Evolutionary conservation across 768 basidiomycete species (phyloP), one percentile per base, ranked within the genome.

Genomic region (Podaxis sp.): DNA sequence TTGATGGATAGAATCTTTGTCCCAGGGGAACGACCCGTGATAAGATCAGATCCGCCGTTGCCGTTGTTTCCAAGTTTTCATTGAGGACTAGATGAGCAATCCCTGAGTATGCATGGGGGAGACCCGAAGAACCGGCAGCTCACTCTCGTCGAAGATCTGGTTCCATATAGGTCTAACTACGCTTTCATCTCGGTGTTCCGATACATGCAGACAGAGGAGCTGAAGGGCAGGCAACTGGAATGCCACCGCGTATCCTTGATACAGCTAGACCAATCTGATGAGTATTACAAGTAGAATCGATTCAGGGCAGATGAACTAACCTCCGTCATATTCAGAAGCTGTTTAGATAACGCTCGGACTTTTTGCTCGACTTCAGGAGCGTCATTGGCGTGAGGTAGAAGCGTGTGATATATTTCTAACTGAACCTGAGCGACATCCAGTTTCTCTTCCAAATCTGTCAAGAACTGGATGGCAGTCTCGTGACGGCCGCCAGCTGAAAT

Each of bases 361-460:
- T 84, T 82, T 59, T 83, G 81, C 42, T 87, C 84, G 57, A 85
- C 82, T 64, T 84, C 86, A 1, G 79, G 82, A 11, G 82, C 82
- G 61, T 89, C 84, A 62, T 81, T 76, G 28, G 83, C 74, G 62
- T 86, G 87, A 16, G 87, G 84, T 5, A 78, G 70, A 14, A 93
- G 78, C 10, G 78, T 76, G 64, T 90, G 83, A 67, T 86, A 91
- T 50, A 97, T 82, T 72, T 98, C 96, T n/a, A 95, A 76, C 69
- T 99, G 97, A 7, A 98, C 93, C 74, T 96, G 91, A 5, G 95
- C 92, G 25, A 99, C 97, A 47, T 99, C 97, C 11, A 98, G 82
- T 70, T 95, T 94, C 73, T 99, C 97, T 76, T 98, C 95, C 18
- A 97, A 79, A 65, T 92, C 90, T 0, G 90, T 93, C n/a, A 96